Conservation (phyloP, 2,329 filamentous ascomycete genomes). For the Chrysosporium keratinophilum region DNA sequence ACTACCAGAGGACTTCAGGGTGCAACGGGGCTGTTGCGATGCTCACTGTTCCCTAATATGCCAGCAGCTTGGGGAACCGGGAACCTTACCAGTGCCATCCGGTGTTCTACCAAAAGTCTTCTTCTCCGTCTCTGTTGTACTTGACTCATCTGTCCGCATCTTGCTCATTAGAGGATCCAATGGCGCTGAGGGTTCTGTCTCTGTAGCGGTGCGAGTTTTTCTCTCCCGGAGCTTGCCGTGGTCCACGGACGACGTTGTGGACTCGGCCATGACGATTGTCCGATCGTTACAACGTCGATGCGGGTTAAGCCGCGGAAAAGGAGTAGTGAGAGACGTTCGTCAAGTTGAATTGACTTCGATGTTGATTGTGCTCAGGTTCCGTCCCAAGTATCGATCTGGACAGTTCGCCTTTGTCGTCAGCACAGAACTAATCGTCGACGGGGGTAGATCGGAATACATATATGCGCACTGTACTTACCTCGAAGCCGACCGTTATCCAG, state of each 20-base stretch:
- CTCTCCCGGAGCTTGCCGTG: conserved; percentile 41
- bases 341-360: conserved; percentile 16
- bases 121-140: conserved; percentile 35
- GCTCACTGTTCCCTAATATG: background rate
- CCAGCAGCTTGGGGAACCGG: background rate
- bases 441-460: background rate
- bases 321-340: background rate
- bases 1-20: background rate
- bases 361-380: background rate
- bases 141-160: conserved; percentile 16
- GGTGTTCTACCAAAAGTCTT: conserved; percentile 88
- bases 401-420: background rate
- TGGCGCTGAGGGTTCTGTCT: conserved; percentile 30
- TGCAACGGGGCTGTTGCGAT: background rate
- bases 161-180: conserved; percentile 33
- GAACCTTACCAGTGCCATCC: conserved; percentile 69
- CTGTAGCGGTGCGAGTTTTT: conserved; percentile 28
- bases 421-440: background rate
- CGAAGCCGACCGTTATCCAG: background rate
- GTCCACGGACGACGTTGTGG: conserved; percentile 25
- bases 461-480: background rate
- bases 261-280: conserved; percentile 28
- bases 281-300: background rate
- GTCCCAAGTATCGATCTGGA: background rate
- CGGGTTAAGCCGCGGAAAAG: conserved; percentile 6